Evolutionary conservation across 2,329 filamentous ascomycete species (phyloP).

Genomic region (Exophiala viscosa): DNA sequence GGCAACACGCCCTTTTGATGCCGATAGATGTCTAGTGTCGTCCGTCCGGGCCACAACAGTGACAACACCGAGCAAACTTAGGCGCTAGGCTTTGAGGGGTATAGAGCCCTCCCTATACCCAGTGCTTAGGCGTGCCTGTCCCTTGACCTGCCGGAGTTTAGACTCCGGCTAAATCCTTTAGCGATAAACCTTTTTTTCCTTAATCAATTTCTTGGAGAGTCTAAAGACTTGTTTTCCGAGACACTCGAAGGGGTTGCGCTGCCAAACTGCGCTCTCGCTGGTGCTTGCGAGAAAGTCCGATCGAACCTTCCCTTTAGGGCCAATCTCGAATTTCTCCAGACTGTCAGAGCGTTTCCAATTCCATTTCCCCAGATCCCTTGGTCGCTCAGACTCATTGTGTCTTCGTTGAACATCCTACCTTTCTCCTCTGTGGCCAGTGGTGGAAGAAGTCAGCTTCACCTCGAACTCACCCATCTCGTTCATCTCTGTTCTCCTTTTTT

Average conservation of each 20-base stretch:
- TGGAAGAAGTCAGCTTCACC: background rate
- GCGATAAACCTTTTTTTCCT: background rate
- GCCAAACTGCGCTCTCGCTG: background rate
- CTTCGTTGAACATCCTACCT: background rate
- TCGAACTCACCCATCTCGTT: background rate
- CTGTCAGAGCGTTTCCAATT: background rate
- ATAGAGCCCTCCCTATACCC: too few species aligned
- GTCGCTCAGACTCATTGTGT: background rate
- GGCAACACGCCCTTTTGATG: too few species aligned
- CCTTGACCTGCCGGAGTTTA: background rate
- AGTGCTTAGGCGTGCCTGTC: background rate
- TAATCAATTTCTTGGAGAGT: background rate
- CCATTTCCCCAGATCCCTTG: background rate
- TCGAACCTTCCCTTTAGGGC: background rate
- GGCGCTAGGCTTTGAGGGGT: too few species aligned
- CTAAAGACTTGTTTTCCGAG: background rate
- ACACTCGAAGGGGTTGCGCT: background rate
- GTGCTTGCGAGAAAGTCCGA: background rate
- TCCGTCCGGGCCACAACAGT: too few species aligned
- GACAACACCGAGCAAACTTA: too few species aligned
- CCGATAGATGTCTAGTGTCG: too few species aligned
- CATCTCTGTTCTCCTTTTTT: background rate
- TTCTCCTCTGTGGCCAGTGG: background rate
- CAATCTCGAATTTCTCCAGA: constrained; percentile 2
- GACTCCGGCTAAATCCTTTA: background rate